phyloP scores from a whole-genome alignment of 1,284 basidiomycete species.

The Trametes pubescens region DNA sequence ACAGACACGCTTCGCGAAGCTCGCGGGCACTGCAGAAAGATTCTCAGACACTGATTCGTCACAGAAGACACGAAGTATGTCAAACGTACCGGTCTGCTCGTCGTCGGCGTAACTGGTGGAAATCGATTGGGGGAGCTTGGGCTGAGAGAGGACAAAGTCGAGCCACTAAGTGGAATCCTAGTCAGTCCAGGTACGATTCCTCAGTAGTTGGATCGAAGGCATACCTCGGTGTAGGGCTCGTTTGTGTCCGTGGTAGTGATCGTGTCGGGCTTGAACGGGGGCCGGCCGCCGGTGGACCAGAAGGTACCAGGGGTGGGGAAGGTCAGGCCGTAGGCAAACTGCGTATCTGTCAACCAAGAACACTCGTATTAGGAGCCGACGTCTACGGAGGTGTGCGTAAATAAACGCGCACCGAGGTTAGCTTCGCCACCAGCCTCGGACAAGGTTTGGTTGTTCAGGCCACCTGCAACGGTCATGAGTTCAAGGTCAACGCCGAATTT shows the following conservation, averaged over 20 bases:
- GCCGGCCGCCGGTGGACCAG: constrained; percentile 67
- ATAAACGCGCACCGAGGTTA: constrained; percentile 51
- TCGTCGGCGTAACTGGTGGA: constrained; percentile 75
- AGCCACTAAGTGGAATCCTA: constrained; percentile 57
- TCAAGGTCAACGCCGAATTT: not conserved
- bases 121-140: constrained; percentile 60
- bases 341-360: constrained; percentile 53
- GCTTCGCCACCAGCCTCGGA: constrained; percentile 70
- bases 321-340: constrained; percentile 70
- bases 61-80: not conserved
- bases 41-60: not conserved
- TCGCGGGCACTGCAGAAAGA: constrained; percentile 56
- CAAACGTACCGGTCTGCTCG: constrained; percentile 64
- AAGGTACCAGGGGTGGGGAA: constrained; percentile 58
- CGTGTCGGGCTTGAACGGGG: constrained; percentile 65
- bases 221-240: constrained; percentile 68
- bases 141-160: constrained; percentile 50
- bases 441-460: constrained; percentile 66
- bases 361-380: not conserved
- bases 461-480: constrained; percentile 45
- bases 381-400: not conserved
- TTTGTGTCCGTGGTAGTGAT: constrained; percentile 55
- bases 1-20: constrained; percentile 71
- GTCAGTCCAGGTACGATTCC: constrained; percentile 12
- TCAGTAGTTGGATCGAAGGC: constrained; percentile 23